These are phyloP conservation scores for Pilobolus umbonatus DNA, from an alignment of 192 early-diverging fungal species.

Conservation along the genomic window DNA sequence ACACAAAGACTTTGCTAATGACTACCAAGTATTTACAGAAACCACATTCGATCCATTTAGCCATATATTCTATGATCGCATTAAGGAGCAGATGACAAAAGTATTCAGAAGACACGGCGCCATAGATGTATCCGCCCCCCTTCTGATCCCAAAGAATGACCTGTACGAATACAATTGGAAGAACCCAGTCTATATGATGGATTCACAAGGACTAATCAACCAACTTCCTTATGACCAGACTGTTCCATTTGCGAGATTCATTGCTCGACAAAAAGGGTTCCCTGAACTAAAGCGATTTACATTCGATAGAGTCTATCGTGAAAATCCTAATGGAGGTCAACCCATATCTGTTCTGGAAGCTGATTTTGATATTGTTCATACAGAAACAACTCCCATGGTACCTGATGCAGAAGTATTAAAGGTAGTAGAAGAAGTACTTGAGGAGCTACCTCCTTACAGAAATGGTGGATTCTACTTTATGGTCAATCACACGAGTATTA, in stretches of 20 bases:
- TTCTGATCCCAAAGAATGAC: constrained; percentile 76
- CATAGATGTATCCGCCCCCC: constrained; percentile 74
- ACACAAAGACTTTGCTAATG: constrained; percentile 89
- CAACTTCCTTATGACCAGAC: constrained; percentile 88
- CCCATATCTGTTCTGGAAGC: constrained; percentile 73
- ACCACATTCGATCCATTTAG: constrained; percentile 52
- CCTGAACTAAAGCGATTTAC: constrained; percentile 78
- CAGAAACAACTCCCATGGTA: constrained; percentile 54
- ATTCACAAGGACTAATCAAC: constrained; percentile 76
- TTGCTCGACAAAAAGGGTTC: constrained; percentile 63
- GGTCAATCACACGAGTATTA: constrained; percentile 70
- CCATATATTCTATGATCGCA: constrained; percentile 60
- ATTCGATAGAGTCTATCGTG: constrained; percentile 77
- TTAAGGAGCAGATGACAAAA: constrained; percentile 67
- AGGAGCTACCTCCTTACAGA: constrained; percentile 64
- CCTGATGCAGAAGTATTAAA: constrained; percentile 89
- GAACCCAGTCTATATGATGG: constrained; percentile 73
- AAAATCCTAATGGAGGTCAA: constrained; percentile 81
- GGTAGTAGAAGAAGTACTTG: constrained; percentile 68
- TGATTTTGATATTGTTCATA: constrained; percentile 88
- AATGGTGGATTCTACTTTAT: constrained; percentile 54
- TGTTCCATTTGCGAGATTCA: constrained; percentile 84
- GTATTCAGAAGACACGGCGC: constrained; percentile 84
- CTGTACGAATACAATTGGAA: constrained; percentile 59
- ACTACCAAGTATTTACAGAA: constrained; percentile 56